These are phyloP conservation scores for Penicillium argentinense DNA, from an alignment of 495 filamentous ascomycete genomes.

Conservation along the genomic window DNA sequence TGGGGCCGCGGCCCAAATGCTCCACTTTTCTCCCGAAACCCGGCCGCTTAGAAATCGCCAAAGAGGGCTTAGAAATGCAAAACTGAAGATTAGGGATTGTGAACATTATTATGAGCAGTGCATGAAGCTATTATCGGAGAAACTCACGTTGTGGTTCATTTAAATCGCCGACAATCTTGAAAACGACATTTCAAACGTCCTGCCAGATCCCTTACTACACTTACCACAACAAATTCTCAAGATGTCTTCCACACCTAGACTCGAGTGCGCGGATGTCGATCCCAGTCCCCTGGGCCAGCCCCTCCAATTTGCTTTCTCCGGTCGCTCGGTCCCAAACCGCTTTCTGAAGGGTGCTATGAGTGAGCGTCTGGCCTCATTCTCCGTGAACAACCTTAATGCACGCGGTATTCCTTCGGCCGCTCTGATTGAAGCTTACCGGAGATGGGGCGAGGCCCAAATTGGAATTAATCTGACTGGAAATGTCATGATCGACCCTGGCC, in stretches of 20 bases:
- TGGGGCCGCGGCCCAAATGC: too few relatives aligned
- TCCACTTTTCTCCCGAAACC: too few relatives aligned
- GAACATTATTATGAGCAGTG: too few relatives aligned
- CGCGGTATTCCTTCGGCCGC: conserved; percentile 59
- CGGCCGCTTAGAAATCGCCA: too few relatives aligned
- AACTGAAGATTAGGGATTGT: too few relatives aligned
- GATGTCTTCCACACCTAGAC: conserved; percentile 5
- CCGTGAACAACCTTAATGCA: conserved; percentile 41
- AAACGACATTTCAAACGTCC: too few relatives aligned
- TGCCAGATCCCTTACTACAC: too few relatives aligned
- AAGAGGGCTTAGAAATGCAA: too few relatives aligned
- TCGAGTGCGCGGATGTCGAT: conserved; percentile 35
- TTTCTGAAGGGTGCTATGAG: conserved; percentile 67
- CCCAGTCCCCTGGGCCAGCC: conserved; percentile 52
- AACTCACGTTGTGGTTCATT: too few relatives aligned
- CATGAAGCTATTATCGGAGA: too few relatives aligned
- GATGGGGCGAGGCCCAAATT: conserved; percentile 59
- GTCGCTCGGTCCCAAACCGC: conserved; percentile 55
- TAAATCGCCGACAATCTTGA: too few relatives aligned
- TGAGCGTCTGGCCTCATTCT: conserved; percentile 59
- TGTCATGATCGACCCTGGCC: conserved; percentile 58
- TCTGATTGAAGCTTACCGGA: conserved; percentile 56
- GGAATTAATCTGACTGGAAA: conserved; percentile 63
- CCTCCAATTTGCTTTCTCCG: conserved; percentile 57
- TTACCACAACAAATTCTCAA: too few relatives aligned